Percentiles rank a stretch among this genome's conserved stretches.
Conservation (phyloP, 495 filamentous ascomycete genomes). For the Aspergillus carlsbadensis region DNA sequence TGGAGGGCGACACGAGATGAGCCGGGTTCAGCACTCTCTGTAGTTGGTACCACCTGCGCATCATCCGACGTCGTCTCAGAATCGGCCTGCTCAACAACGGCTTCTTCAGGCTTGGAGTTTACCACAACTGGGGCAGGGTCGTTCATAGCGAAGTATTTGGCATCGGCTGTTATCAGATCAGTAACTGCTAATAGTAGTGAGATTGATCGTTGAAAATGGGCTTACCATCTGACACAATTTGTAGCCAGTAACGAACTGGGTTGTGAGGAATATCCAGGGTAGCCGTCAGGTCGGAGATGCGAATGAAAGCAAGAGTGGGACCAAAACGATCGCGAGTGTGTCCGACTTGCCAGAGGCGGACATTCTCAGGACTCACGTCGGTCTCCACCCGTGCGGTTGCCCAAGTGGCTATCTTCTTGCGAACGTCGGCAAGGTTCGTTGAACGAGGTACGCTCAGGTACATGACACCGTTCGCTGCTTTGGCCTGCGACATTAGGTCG, state of each 20-base stretch:
- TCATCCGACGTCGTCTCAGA: slow-evolving; percentile 28
- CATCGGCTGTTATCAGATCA: slow-evolving; percentile 28
- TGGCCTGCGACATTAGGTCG: slow-evolving; percentile 47
- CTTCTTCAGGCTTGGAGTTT: slow-evolving; percentile 39
- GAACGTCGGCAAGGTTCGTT: slow-evolving; percentile 40
- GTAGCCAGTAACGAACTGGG: slow-evolving; percentile 44
- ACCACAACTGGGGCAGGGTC: slow-evolving; percentile 30
- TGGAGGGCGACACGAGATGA: slow-evolving; percentile 26
- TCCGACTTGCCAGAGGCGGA: slow-evolving; percentile 47
- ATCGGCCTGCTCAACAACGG: slow-evolving; percentile 26
- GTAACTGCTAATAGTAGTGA: not conserved
- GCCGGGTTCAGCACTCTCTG: slow-evolving; percentile 30
- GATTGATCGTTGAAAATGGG: not conserved
- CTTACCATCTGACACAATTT: slow-evolving; percentile 41
- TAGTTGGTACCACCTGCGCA: slow-evolving; percentile 16
- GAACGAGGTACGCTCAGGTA: slow-evolving; percentile 41
- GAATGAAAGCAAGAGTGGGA: slow-evolving; percentile 36
- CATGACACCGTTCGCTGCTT: slow-evolving; percentile 37
- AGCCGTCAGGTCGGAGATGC: slow-evolving; percentile 34
- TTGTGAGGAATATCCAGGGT: slow-evolving; percentile 30
- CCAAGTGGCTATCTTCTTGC: slow-evolving; percentile 41
- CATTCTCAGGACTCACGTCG: slow-evolving; percentile 29
- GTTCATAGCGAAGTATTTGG: slow-evolving; percentile 44
- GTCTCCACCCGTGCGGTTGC: slow-evolving; percentile 25
- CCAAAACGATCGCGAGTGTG: slow-evolving; percentile 37